phyloP scores from a whole-genome alignment of 108 stramenopile genomes.

The Discostella pseudostelligera region DNA sequence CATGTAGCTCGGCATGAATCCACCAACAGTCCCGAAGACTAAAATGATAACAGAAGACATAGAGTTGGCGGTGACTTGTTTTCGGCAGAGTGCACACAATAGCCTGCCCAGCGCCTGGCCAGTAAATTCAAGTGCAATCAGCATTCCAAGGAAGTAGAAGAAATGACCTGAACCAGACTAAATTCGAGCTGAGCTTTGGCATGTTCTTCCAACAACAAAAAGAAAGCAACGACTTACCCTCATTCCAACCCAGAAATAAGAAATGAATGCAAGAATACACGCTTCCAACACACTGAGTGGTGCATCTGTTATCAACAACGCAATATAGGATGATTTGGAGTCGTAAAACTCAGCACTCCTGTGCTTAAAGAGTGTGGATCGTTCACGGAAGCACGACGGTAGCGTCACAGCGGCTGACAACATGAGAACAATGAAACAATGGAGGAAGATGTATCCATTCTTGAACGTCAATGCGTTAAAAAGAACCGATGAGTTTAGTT shows the following conservation, averaged over 20 bases:
- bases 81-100: constrained; percentile 40
- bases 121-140: constrained; percentile 41
- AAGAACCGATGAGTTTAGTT: not conserved
- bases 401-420: constrained; percentile 44
- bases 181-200: no score
- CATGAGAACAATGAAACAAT: constrained; percentile 47
- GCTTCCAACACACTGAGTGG: constrained; percentile 45
- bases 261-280: constrained; percentile 34
- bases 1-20: constrained; percentile 43
- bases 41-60: constrained; percentile 31
- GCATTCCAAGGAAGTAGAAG: constrained; percentile 42
- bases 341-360: constrained; percentile 43
- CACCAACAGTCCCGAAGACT: constrained; percentile 38
- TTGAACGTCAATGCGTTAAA: not conserved
- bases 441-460: constrained; percentile 46
- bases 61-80: constrained; percentile 44
- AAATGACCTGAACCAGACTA: constrained; percentile 30
- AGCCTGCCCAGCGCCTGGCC: constrained; percentile 47
- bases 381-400: constrained; percentile 39
- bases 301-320: constrained; percentile 20
- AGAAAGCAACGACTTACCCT: not conserved
- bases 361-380: constrained; percentile 46
- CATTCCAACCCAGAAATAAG: constrained; percentile 53
- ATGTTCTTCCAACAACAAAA: not conserved
- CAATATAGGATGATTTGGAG: constrained; percentile 26